Evolutionary conservation across 495 filamentous ascomycete species (phyloP).

Genomic region (Penicillium angulare): DNA sequence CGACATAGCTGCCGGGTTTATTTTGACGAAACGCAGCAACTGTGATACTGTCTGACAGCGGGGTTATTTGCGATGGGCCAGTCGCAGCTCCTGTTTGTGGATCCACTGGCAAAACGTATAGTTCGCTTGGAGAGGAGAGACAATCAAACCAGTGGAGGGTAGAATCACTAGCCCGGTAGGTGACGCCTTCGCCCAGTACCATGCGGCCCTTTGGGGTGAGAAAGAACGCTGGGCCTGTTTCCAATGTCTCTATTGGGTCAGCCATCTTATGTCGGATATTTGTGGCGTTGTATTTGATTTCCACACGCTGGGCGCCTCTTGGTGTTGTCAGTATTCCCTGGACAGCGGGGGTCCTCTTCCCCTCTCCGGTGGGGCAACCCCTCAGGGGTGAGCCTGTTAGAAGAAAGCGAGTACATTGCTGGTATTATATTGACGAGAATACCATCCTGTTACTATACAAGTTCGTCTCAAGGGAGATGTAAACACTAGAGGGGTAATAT

Average conservation of each 20-base stretch:
- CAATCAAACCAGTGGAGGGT: conserved; percentile 31
- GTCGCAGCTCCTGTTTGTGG: conserved; percentile 12
- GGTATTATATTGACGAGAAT: too few relatives aligned
- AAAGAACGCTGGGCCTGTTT: conserved; percentile 25
- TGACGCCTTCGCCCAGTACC: conserved; percentile 27
- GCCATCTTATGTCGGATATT: neutral
- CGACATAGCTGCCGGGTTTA: conserved; percentile 25
- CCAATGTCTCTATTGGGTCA: neutral
- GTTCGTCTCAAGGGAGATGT: too few relatives aligned
- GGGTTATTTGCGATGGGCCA: conserved; percentile 11
- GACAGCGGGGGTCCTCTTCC: neutral
- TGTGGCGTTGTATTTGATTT: neutral
- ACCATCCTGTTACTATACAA: too few relatives aligned
- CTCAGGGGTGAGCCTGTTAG: neutral
- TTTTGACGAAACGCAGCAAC: conserved; percentile 23
- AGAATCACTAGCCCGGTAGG: conserved; percentile 23
- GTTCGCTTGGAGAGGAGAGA: conserved; percentile 17
- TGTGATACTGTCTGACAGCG: conserved; percentile 20
- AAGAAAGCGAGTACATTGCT: too few relatives aligned
- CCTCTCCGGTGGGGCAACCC: neutral
- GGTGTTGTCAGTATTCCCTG: neutral
- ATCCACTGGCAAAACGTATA: conserved; percentile 25
- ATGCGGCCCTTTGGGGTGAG: conserved; percentile 18
- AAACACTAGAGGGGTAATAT: too few relatives aligned
- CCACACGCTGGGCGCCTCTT: neutral